A percentile compares a stretch with the other conserved stretches of the same genome.
These are phyloP conservation scores for Xylaria sp. DNA, from an alignment of 2,329 filamentous ascomycete genomes.

Conservation along the genomic window DNA sequence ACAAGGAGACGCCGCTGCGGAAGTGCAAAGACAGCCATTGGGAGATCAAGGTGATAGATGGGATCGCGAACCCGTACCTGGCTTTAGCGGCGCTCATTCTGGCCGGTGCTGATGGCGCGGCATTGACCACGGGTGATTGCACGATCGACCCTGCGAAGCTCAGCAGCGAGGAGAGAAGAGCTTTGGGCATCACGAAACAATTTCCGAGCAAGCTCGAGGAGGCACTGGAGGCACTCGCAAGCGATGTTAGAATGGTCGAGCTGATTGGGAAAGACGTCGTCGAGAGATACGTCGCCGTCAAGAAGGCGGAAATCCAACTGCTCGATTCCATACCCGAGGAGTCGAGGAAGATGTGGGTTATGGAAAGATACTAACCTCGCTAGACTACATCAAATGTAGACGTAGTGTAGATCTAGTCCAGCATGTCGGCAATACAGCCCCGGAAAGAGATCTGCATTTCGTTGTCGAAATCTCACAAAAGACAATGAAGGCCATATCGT, in stretches of 20 bases:
- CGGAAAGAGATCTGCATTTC: no score
- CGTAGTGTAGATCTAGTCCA: no score
- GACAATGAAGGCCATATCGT: no score
- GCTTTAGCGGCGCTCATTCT: slow-evolving; percentile 70
- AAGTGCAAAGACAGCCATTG: slow-evolving; percentile 75
- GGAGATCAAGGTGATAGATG: slow-evolving; percentile 84
- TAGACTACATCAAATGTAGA: no score
- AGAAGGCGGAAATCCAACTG: slow-evolving; percentile 66
- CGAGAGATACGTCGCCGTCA: slow-evolving; percentile 66
- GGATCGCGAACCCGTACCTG: slow-evolving; percentile 81
- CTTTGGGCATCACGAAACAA: slow-evolving; percentile 64
- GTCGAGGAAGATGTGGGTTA: slow-evolving; percentile 67
- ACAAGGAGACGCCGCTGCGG: slow-evolving; percentile 79
- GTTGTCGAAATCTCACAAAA: no score
- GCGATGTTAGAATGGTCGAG: slow-evolving; percentile 59
- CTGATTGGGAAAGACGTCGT: slow-evolving; percentile 64
- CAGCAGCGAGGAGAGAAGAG: slow-evolving; percentile 57
- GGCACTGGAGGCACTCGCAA: slow-evolving; percentile 63
- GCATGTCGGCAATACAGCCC: no score
- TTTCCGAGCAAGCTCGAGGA: slow-evolving; percentile 66
- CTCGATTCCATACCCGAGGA: slow-evolving; percentile 60
- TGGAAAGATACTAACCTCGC: slow-evolving; percentile 77
- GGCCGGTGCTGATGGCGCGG: slow-evolving; percentile 66
- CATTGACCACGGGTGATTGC: slow-evolving; percentile 65
- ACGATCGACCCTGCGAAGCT: slow-evolving; percentile 64